Evolutionary conservation across 140 eudicot genomes (phyloP), one percentile per base, ranked within the genome.

Genomic region (Erigeron philadelphicus): DNA sequence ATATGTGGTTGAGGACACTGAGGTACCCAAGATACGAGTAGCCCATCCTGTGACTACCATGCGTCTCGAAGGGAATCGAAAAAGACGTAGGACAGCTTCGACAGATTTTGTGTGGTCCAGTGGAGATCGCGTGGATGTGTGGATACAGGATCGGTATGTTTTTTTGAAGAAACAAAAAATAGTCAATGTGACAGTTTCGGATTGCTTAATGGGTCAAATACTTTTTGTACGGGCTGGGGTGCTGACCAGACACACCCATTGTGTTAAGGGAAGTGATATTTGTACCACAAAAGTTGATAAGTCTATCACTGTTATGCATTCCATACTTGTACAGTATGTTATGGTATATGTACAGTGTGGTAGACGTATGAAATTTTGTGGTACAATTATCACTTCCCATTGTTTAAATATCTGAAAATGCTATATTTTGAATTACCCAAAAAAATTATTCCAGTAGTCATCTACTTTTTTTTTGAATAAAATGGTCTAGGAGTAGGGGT

Each of bases 41-140:
- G 77, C 95, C 35, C 95, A 83, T 79, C 87, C 89, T 71, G 44
- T 80, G 76, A 82, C 88, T 70, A 49, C 78, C 56, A 52, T 81
- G 84, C 79, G 63, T 62, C 68, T 79, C 60, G 95, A 94, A 42
- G 85, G 85, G 50, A 82, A 80, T 40, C 85, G 81, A 80, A 94
- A 94, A 83, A 87, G 99, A 78, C 82, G 88, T 18, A 81, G 99
- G 80, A 84, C 82, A 0, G 93, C 87, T 50, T 65, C 74, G 53
- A 76, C 73, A 46, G 86, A 89, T 64, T 82, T 86, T 76, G 16
- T 64, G 43, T 94, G 95, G 97, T 76, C 76, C 71, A 80, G 81
- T 75, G 97, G 99, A 72, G 99, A 94, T 70, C 81, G 67, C 68
- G 95, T 94, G 77, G 99, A 94, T 54, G 95, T 84, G n/a, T 87